Evolutionary conservation across 495 filamentous ascomycete species (phyloP), one percentile per base, ranked within the genome.

Genomic region (Hypomontagnella monticulosa): DNA sequence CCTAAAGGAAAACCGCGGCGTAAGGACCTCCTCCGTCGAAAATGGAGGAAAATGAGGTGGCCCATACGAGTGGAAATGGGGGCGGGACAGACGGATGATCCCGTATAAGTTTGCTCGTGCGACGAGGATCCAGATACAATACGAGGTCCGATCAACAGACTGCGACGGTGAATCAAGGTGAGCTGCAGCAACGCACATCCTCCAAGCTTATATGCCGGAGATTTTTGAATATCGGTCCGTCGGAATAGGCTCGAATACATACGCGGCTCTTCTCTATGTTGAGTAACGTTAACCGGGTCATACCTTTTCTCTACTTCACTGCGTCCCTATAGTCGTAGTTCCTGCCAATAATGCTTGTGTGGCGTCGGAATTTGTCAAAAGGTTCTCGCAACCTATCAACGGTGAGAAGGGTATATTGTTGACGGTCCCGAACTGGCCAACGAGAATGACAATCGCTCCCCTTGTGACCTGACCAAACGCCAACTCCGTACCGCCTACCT

Each of bases 241-340:
- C 65, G 54, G 54, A 56, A 60, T 48, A 63, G 59, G 20, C 42
- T 63, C 64, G 19, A 59, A 49, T 44, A 15, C 23, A 27, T 47
- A 34, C 18, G 61, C 59, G 59, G 65, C 65, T 68, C 59, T 63
- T 63, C 27, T 44, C 15, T 47, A 68, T 68, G 65, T 43, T 51
- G 65, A 55, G 65, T 63, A 68, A 68, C 59, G 42, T 63, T 38
- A 49, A 59, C 54, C 55, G 36, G 63, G 56, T 63, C 65, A 68
- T 46, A 56, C 65, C 43, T 38, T 49, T 12, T 33, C 36, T 38
- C n/a, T 9, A 16, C 23, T 30, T 50, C 16, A 50, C 32, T 38
- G 5, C 9, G 14, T 12, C 10, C 34, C 19, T 14, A 11, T 46
- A 18, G 54, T 9, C 23, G 8, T 15, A 61, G 57, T 53, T 57